Base-by-base conservation (phyloP, 805 yeast species). In the Saturnispora sanitii region DNA sequence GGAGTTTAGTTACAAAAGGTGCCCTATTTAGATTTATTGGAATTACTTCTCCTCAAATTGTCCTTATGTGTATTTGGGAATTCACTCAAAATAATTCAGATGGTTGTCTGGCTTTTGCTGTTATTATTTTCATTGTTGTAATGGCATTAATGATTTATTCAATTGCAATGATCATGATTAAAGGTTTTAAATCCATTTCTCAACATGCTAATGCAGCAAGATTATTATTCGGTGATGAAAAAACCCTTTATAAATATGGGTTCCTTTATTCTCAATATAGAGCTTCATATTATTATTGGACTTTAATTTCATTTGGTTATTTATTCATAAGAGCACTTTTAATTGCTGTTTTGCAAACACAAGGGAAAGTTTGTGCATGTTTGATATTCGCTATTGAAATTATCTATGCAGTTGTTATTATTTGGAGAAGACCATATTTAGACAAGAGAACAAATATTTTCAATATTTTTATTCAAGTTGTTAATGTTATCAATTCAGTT, bases 371-470 rank as follows among this genome's bases (percentile, higher is more conserved):
- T 4, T 96, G 83, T 57, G 83, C 95, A 1, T 70, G 85, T 46
- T 66, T 82, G 38, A 70, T 88, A 7, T 82, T 90, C 53, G 77
- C 69, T 15, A 66, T 84, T 45, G 97, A 92, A 58, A 64, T 90
- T 40, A 50, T 73, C 18, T 87, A 80, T 62, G 76, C 83, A 46
- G 71, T 71, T 27, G 66, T 68, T 0, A 52, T 87, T 21, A 79
- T 87, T 54, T 73, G 75, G 71, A 64, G 72, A 42, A 75, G 92
- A 60, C 98, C 98, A 9, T 92, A 75, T 60, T 79, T 92, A 88
- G 96, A 92, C 64, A 86, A 82, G 62, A 73, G 94, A 64, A 88
- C 97, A 26, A 92, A 92, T 53, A 79, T 77, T n/a, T 84, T 87
- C 73, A 90, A 88, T 63, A 90, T 92, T 51, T 71, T 83, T 36